A percentile compares a stretch with the other conserved stretches of the same genome.
These are phyloP conservation scores for Litsea cubeba DNA, from an alignment of 164 flowering plant genomes.

Conservation along the genomic window DNA sequence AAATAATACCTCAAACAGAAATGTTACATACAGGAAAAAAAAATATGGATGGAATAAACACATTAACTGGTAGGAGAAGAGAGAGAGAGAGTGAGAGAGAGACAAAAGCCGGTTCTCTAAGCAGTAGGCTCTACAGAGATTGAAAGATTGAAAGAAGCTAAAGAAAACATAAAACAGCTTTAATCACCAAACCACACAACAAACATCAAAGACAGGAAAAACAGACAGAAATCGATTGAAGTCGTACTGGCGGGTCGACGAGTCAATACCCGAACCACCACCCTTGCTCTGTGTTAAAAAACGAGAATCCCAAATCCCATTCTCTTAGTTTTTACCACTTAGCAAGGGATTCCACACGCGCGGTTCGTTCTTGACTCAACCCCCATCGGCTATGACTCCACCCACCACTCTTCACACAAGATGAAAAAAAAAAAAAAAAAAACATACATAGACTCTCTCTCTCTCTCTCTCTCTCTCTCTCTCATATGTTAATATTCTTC, in stretches of 20 bases:
- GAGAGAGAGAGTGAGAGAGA: neutral
- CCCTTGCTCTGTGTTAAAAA: slow-evolving; percentile 36
- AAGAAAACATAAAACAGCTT: neutral
- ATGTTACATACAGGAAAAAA: too few relatives aligned
- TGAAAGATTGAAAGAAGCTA: neutral
- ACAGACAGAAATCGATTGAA: too few relatives aligned
- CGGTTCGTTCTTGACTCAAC: slow-evolving; percentile 99
- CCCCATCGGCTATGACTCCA: slow-evolving; percentile 24
- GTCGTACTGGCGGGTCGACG: slow-evolving; percentile 14
- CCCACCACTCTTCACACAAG: neutral
- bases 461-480: neutral
- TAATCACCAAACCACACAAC: neutral
- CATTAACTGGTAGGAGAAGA: too few relatives aligned
- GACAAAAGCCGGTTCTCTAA: neutral
- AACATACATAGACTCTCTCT: neutral
- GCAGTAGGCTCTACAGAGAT: neutral
- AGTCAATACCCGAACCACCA: slow-evolving; percentile 99
- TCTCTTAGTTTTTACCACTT: slow-evolving; percentile 27
- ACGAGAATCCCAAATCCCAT: neutral
- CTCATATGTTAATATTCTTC: neutral
- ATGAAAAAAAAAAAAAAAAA: neutral
- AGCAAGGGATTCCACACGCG: slow-evolving; percentile 46
- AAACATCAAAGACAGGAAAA: too few relatives aligned
- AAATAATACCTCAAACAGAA: too few relatives aligned
- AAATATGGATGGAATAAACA: too few relatives aligned